Evolutionary conservation across 208 protist species (phyloP), one percentile per base, ranked within the genome.

Genomic region (Wallacemonas collosoma): DNA sequence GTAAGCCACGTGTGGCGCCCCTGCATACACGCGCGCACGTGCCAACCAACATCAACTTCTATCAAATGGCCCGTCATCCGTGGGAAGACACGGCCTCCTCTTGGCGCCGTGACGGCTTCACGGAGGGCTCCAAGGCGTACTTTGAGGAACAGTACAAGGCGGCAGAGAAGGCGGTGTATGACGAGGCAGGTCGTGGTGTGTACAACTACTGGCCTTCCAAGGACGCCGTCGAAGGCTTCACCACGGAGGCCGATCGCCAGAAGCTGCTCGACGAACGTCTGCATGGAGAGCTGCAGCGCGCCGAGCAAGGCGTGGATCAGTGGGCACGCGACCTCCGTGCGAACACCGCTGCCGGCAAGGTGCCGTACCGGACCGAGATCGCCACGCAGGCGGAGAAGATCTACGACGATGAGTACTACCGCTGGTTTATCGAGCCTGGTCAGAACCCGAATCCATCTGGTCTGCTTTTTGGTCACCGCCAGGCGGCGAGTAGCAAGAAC

Each of bases 391-490:
- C 88, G 61, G 90, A 97, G 82, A 97, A 97, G 87, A 93, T 97
- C 60, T 95, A 95, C 80, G 93, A 97, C 66, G 93, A 97, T 60
- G 85, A 97, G 76, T 97, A 97, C 81, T 97, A 97, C 78, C 93
- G 90, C 69, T 97, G 93, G 93, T 97, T 97, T 60, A 97, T 97
- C 74, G 80, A 93, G 67, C 93, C 93, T 17, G 93, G 93, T 2
- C 84, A 87, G 58, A 81, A 97, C 73, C 93, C 93, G 60, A 97
- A 97, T 70, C 93, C 90, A 11, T 95, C 85, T 17, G 92, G 92
- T 17, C 79, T 96, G 41, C 78, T 86, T 14, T 73, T 79, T 11
- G 81, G 85, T 5, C 41, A 66, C n/a, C 77, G 80, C 47, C 80
- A 80, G 67, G 63, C 40, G 11, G 71, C 71, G 1, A 56, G 47